Evolutionary conservation across 2,329 filamentous ascomycete genomes (phyloP).

Genomic region (Pseudocercospora fijiensis): DNA sequence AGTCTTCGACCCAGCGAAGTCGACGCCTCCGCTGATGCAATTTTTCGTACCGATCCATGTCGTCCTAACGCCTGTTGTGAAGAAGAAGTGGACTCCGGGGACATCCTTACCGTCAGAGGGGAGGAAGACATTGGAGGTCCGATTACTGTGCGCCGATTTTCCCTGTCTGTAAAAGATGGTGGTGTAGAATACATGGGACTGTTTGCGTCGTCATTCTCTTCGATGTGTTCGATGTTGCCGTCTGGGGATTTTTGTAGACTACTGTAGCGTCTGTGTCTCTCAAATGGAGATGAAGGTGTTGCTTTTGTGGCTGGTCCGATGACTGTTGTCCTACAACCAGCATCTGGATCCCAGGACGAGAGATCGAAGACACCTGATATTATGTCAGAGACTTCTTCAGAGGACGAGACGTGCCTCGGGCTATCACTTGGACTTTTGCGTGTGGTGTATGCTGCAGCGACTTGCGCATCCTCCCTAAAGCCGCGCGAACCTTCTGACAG

Average conservation of each 20-base stretch:
- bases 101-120: constrained; percentile 2
- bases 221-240: constrained; percentile 20
- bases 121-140: constrained; percentile 14
- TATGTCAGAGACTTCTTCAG: constrained; percentile 11
- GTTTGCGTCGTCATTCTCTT: constrained; percentile 12
- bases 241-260: constrained; percentile 23
- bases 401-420: constrained; percentile 9
- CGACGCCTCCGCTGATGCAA: constrained; percentile 16
- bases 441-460: constrained; percentile 27
- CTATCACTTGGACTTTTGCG: constrained; percentile 9
- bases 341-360: constrained; percentile 20
- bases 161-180: constrained; percentile 8
- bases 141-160: constrained; percentile 25
- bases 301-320: constrained; percentile 18
- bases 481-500: constrained; percentile 24
- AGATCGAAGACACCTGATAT: constrained; percentile 20
- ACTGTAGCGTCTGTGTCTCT: constrained; percentile 21
- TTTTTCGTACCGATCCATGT: constrained; percentile 6
- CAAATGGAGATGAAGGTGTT: not conserved
- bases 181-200: constrained; percentile 12
- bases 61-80: not conserved
- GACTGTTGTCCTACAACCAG: constrained; percentile 21
- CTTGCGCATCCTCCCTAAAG: constrained; percentile 32
- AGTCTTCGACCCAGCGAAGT: not conserved
- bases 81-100: not conserved